phyloP scores from a whole-genome alignment of 2,329 filamentous ascomycete species.

The Massarina eburnea region DNA sequence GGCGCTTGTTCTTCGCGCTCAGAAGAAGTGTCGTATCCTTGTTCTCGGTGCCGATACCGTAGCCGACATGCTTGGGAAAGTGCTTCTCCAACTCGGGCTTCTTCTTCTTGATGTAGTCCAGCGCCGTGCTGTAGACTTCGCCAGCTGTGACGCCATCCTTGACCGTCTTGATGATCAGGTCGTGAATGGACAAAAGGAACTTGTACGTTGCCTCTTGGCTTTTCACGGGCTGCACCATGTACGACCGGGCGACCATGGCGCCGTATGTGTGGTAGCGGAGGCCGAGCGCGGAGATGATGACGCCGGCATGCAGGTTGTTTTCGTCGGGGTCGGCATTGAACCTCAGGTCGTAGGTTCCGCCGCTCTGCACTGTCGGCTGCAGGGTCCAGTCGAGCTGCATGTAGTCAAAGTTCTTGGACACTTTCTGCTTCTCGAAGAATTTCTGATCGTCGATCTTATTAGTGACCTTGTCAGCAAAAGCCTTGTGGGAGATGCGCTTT shows the following conservation, averaged over 20 bases:
- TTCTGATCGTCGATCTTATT: constrained; percentile 90
- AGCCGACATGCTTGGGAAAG: constrained; percentile 89
- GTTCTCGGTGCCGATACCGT: constrained; percentile 89
- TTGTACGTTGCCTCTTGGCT: constrained; percentile 94
- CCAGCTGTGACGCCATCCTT: constrained; percentile 83
- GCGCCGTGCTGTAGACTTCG: constrained; percentile 88
- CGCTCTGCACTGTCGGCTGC: constrained; percentile 88
- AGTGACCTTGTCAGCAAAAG: constrained; percentile 82
- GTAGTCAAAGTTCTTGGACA: constrained; percentile 84
- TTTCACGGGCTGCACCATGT: constrained; percentile 96
- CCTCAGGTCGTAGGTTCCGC: constrained; percentile 90
- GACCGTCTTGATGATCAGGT: constrained; percentile 85
- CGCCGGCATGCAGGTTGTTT: constrained; percentile 80
- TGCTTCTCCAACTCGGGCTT: constrained; percentile 95
- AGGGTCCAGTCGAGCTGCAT: constrained; percentile 92
- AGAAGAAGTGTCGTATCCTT: constrained; percentile 80
- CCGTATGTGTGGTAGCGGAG: constrained; percentile 95
- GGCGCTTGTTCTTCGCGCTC: constrained; percentile 81
- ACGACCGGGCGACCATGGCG: constrained; percentile 88
- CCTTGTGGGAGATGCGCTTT: constrained; percentile 92
- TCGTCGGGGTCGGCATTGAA: constrained; percentile 77
- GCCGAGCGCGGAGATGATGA: constrained; percentile 90
- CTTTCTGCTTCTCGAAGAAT: constrained; percentile 85
- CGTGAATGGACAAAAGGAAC: constrained; percentile 80
- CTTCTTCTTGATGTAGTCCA: constrained; percentile 78